These are phyloP conservation scores for Raffaelea albimanens DNA, from an alignment of 2,329 filamentous ascomycete species.

Conservation along the genomic window DNA sequence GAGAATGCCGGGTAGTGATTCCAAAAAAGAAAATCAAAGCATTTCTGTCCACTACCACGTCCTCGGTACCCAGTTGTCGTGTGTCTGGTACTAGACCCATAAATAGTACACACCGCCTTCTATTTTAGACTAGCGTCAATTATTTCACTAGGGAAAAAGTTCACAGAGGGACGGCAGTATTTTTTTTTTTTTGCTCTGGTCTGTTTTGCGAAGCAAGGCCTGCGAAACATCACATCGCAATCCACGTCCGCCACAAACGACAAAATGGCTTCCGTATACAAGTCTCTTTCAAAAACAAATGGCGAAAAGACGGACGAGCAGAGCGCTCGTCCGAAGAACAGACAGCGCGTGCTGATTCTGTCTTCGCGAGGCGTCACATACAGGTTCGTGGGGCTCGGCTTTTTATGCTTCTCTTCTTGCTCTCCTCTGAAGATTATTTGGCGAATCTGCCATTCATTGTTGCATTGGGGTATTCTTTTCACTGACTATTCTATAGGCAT, in stretches of 20 bases:
- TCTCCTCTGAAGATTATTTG: not conserved
- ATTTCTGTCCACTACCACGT: too few relatives aligned
- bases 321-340: conserved; percentile 43
- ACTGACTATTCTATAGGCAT: conserved; percentile 47
- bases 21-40: too few relatives aligned
- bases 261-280: conserved; percentile 64
- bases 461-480: too few relatives aligned
- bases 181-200: not conserved
- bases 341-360: conserved; percentile 76
- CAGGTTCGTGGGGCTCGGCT: conserved; percentile 36
- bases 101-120: not conserved
- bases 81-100: too few relatives aligned
- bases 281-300: conserved; percentile 56
- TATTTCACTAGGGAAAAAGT: too few relatives aligned
- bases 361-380: conserved; percentile 89
- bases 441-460: not conserved
- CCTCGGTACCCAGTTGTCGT: too few relatives aligned
- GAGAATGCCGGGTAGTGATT: too few relatives aligned
- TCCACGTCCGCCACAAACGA: too few relatives aligned
- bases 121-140: not conserved
- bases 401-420: conserved; percentile 12
- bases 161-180: not conserved
- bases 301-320: conserved; percentile 36
- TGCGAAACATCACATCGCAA: too few relatives aligned
- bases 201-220: too few relatives aligned